Evolutionary conservation across 345 rosid genomes (phyloP).

Genomic region (Gossypium bickii): DNA sequence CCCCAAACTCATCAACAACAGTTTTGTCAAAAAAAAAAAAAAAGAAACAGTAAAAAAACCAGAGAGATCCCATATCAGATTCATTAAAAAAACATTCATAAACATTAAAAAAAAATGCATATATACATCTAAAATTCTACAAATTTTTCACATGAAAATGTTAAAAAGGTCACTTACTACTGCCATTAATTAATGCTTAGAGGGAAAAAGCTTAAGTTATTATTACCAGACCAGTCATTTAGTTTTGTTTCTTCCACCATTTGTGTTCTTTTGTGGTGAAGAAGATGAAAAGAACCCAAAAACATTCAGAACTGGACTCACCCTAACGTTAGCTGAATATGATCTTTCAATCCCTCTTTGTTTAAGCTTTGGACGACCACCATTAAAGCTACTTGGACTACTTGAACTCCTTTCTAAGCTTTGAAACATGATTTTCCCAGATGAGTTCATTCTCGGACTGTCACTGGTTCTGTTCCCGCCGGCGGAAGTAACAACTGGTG

Average conservation of each 20-base stretch:
- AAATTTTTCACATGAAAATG: not conserved
- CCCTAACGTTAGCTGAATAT: conserved; percentile 71
- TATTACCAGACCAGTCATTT: too few relatives aligned
- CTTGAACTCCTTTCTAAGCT: conserved; percentile 91
- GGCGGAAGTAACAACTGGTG: conserved; percentile 1
- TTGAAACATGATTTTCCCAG: conserved; percentile 90
- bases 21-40: too few relatives aligned
- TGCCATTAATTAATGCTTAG: conserved; percentile 26
- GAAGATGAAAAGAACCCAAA: conserved; percentile 50
- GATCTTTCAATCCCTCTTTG: conserved; percentile 90
- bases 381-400: conserved; percentile 91
- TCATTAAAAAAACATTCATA: not conserved
- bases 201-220: too few relatives aligned
- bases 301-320: conserved; percentile 66
- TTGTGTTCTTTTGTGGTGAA: conserved; percentile 42
- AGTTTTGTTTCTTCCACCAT: conserved; percentile 14
- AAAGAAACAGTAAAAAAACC: conserved; percentile 10
- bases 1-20: not conserved
- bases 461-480: conserved; percentile 46
- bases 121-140: conserved; percentile 1
- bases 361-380: conserved; percentile 74
- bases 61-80: conserved; percentile 24
- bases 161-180: conserved; percentile 19
- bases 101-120: not conserved
- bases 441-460: conserved; percentile 88